Conservation (phyloP, 2,329 filamentous ascomycete genomes). For the Neonectria faginata region DNA sequence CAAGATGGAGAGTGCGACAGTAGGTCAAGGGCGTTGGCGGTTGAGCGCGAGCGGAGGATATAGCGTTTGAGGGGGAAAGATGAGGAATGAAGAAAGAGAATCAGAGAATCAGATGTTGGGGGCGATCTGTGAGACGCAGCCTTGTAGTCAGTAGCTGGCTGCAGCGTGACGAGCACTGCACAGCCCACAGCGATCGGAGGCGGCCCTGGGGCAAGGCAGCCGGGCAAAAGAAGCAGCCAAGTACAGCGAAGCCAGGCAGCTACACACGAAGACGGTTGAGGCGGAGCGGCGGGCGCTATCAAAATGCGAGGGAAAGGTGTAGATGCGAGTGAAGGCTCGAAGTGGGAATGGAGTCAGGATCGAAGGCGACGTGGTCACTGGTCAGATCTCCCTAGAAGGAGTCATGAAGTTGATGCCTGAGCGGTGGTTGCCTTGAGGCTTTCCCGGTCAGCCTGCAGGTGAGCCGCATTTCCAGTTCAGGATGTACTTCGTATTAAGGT, state of each 20-base stretch:
- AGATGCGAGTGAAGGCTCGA: background rate
- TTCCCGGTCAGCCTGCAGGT: slow-evolving; percentile 23
- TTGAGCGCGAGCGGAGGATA: background rate
- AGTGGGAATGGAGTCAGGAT: background rate
- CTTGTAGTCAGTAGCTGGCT: background rate
- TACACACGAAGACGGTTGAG: background rate
- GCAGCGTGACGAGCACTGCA: background rate
- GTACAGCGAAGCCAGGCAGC: background rate
- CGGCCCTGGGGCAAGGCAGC: slow-evolving; percentile 20
- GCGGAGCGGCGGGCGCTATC: background rate
- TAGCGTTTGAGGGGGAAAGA: background rate
- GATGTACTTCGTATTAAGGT: background rate
- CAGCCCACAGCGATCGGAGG: slow-evolving; percentile 5
- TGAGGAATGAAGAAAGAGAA: slow-evolving; percentile 1
- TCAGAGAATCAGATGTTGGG: background rate
- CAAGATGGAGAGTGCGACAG: background rate
- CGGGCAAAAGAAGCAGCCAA: background rate
- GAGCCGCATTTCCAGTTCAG: slow-evolving; percentile 1
- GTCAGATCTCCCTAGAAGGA: background rate
- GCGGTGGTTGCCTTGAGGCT: slow-evolving; percentile 24
- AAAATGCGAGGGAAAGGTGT: background rate
- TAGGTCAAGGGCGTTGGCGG: no score
- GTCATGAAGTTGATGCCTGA: slow-evolving; percentile 23
- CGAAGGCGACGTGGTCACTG: background rate
- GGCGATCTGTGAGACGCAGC: background rate